Evolutionary conservation across 768 basidiomycete genomes (phyloP), one percentile per base, ranked within the genome.

Genomic region (Mrakia blollopis): DNA sequence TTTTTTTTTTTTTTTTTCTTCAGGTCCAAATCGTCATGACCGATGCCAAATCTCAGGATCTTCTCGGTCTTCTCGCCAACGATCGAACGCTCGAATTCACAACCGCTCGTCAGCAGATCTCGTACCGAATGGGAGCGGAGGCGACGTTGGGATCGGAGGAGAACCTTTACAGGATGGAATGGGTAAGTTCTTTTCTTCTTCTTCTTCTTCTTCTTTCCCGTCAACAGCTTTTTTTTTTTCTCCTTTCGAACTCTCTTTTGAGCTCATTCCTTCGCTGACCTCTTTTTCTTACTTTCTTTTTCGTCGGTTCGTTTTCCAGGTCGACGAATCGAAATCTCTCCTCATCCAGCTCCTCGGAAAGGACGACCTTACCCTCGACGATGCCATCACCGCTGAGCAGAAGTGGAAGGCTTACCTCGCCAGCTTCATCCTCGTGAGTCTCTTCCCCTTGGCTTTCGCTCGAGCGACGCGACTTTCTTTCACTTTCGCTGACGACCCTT

Each of bases 61-160:
- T 97, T 44, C 91, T 91, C 89, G 86, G 87, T 39, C 84, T 94
- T 72, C 85, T 96, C 60, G 89, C 91, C 81, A 86, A 86, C 74
- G 88, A 88, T 70, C 89, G 92, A 78, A 84, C 77, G 32, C 69
- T 78, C 7, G 82, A 83, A 41, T 78, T 79, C 18, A 82, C 82
- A 2, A 81, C 82, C 0, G 81, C 74, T 41, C 79, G 79, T 70
- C 81, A 82, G 75, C 86, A 86, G 80, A 84, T 85, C 75, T 84
- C 84, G 16, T 86, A 86, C 79, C 81, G 86, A 25, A 81, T 83
- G 77, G 81, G 83, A 39, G 85, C 85, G 28, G 86, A 87, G 73
- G 78, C 80, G 9, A 82, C 83, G 1, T 79, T 85, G 23, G 84
- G 83, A 0, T 65, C 80, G 25, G 85, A 86, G 37, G 85, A 87